A percentile compares a stretch with the other conserved stretches of the same genome.
Conservation (phyloP, 306 rosid genomes). For the Morella rubra region DNA sequence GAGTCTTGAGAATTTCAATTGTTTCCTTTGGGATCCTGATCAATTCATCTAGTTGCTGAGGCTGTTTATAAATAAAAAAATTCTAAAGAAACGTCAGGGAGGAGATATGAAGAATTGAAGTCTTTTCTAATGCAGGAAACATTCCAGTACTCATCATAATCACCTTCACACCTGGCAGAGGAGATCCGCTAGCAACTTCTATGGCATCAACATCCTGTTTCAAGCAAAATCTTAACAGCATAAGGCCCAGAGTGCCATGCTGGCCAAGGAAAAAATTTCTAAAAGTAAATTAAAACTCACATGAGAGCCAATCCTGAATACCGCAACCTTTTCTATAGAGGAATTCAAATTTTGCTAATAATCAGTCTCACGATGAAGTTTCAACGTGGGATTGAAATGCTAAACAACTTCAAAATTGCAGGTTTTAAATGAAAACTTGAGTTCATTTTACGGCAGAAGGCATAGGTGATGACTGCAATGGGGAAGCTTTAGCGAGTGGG, state of each 20-base stretch:
- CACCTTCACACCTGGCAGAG: conserved; percentile 99
- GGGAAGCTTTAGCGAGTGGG: not conserved
- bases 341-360: not conserved
- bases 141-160: conserved; percentile 35
- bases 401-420: conserved; percentile 9
- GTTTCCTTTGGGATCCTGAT: conserved; percentile 80
- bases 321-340: not conserved
- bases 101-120: conserved; percentile 28
- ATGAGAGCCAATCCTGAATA: conserved; percentile 12
- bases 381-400: conserved; percentile 13
- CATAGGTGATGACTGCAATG: not conserved
- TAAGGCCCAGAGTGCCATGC: conserved; percentile 27
- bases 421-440: not conserved
- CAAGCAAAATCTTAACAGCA: conserved; percentile 36
- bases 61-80: conserved; percentile 43
- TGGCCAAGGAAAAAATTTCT: conserved; percentile 13
- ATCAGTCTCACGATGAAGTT: not conserved
- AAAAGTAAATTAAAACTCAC: not conserved
- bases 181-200: conserved; percentile 92
- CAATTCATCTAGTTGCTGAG: conserved; percentile 71
- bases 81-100: conserved; percentile 24
- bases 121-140: conserved; percentile 26
- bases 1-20: conserved; percentile 73
- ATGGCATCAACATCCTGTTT: conserved; percentile 57
- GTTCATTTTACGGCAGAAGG: conserved; percentile 13